Conservation (phyloP, 192 early-diverging fungal genomes). For the Mortierella claussenii region DNA sequence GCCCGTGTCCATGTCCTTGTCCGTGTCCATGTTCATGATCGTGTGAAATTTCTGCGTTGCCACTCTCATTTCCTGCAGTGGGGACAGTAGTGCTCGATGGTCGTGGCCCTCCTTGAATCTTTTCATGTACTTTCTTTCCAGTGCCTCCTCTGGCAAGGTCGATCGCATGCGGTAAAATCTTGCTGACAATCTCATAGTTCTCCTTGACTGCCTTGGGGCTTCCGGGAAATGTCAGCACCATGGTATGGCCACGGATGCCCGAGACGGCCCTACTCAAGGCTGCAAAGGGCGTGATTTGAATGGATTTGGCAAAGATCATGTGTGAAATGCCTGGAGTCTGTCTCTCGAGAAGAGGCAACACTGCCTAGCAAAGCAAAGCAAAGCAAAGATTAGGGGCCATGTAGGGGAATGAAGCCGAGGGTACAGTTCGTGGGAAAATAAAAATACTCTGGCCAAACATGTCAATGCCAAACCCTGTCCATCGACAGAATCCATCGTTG, state of each 20-base stretch:
- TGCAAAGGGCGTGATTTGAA: constrained; percentile 89
- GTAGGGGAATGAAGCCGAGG: too few species aligned
- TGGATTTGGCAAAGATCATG: constrained; percentile 78
- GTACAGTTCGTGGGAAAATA: too few species aligned
- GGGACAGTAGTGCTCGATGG: constrained; percentile 24
- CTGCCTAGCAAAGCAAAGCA: constrained; percentile 70
- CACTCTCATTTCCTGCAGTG: neutral
- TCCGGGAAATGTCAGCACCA: constrained; percentile 91
- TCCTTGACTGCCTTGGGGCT: constrained; percentile 88
- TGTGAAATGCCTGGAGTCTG: constrained; percentile 80
- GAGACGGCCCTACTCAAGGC: constrained; percentile 85
- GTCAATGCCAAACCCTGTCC: too few species aligned
- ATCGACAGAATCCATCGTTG: too few species aligned
- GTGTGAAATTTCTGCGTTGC: constrained; percentile 20
- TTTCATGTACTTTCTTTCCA: constrained; percentile 66
- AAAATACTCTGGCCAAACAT: too few species aligned
- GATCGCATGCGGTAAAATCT: constrained; percentile 85
- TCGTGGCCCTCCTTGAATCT: constrained; percentile 53
- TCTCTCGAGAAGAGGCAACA: constrained; percentile 77
- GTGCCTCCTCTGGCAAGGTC: constrained; percentile 71
- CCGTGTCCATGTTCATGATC: too few species aligned
- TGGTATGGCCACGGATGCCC: constrained; percentile 66
- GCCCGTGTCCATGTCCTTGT: constrained; percentile 55
- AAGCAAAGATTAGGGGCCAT: too few species aligned
- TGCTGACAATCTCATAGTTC: constrained; percentile 79